Percentiles rank a stretch among this genome's conserved stretches.
phyloP scores from a whole-genome alignment of 208 protist genomes.

The Acanthamoeba triangularis region DNA sequence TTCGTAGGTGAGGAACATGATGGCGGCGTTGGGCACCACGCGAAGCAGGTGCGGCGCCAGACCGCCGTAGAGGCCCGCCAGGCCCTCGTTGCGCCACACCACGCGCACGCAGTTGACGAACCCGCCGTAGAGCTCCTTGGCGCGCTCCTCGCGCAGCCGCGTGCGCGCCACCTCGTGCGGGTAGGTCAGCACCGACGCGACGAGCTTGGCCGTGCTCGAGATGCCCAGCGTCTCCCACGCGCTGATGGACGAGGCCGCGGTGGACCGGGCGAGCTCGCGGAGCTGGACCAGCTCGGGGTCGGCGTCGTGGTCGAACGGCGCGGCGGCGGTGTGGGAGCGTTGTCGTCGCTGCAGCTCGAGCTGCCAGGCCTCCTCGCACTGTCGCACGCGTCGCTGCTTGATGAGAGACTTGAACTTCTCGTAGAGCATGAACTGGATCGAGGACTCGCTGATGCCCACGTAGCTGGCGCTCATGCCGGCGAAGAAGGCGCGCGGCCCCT shows the following conservation, averaged over 20 bases:
- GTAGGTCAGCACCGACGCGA: constrained; percentile 86
- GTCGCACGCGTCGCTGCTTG: background rate
- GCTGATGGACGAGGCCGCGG: background rate
- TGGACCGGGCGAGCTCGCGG: background rate
- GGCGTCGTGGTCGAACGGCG: background rate
- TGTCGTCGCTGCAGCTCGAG: background rate
- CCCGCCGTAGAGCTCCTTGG: constrained; percentile 52
- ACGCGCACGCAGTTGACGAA: constrained; percentile 72
- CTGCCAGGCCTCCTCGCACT: constrained; percentile 1
- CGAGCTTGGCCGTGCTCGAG: constrained; percentile 82
- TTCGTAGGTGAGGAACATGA: constrained; percentile 91
- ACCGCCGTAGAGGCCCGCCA: constrained; percentile 50
- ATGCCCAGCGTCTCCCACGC: constrained; percentile 55
- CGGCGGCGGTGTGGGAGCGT: background rate
- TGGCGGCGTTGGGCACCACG: constrained; percentile 89
- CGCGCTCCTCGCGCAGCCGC: constrained; percentile 81
- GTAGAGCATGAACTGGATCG: constrained; percentile 82
- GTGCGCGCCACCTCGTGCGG: constrained; percentile 90
- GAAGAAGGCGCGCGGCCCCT: constrained; percentile 80
- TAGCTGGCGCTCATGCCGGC: constrained; percentile 75
- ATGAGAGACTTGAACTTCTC: constrained; percentile 77
- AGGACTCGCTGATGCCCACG: constrained; percentile 78
- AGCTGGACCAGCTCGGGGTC: background rate
- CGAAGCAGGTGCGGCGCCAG: constrained; percentile 82
- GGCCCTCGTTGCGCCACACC: constrained; percentile 77